Evolutionary conservation across 345 rosid species (phyloP).

Genomic region (Geranium brycei): DNA sequence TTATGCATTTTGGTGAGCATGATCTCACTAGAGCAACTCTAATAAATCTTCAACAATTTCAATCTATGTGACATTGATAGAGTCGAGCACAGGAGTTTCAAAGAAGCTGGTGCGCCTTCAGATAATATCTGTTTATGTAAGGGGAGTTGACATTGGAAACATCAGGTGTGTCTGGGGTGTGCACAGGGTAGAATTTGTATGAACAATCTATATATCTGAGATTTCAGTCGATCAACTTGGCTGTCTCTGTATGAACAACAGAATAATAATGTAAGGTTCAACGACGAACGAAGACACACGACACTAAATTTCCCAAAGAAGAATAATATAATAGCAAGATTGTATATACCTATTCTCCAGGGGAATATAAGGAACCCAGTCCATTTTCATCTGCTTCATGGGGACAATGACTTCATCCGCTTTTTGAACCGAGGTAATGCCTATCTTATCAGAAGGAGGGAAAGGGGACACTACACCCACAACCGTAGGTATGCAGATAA

Average conservation of each 20-base stretch:
- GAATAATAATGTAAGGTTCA: neutral
- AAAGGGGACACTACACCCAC: conserved; percentile 87
- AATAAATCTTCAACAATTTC: too few species aligned
- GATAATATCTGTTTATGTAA: too few species aligned
- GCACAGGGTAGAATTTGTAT: too few species aligned
- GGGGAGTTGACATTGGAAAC: too few species aligned
- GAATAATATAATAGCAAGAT: neutral
- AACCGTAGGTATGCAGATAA: conserved; percentile 56
- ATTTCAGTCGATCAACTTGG: conserved; percentile 66
- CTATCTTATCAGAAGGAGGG: conserved; percentile 96
- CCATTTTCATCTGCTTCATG: conserved; percentile 99
- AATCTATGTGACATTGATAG: too few species aligned
- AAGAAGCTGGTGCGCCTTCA: too few species aligned
- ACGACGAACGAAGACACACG: neutral
- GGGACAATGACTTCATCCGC: conserved; percentile 90
- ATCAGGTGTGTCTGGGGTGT: too few species aligned
- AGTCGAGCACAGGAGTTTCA: too few species aligned
- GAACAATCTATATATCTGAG: conserved; percentile 61
- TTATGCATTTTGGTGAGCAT: too few species aligned
- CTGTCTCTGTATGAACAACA: conserved; percentile 38
- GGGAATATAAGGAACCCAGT: conserved; percentile 92
- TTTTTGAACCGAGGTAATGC: conserved; percentile 91
- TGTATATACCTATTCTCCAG: conserved; percentile 60
- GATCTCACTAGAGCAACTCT: too few species aligned
- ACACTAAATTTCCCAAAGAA: conserved; percentile 5